phyloP scores from a whole-genome alignment of 352 stramenopile species.

The Phytophthora vignae region DNA sequence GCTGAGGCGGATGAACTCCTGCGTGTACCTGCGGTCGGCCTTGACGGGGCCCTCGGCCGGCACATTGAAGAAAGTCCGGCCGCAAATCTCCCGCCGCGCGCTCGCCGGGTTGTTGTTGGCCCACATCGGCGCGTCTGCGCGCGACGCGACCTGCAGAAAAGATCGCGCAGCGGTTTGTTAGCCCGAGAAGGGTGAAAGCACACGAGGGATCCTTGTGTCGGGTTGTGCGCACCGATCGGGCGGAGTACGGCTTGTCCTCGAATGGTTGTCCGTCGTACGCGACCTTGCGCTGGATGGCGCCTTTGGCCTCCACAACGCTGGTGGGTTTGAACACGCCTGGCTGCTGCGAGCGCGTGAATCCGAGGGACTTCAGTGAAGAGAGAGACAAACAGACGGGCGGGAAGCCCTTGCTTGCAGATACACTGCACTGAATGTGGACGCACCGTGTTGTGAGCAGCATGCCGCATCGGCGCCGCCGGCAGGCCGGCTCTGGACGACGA shows the following conservation, averaged over 20 bases:
- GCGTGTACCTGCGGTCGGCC: conserved; percentile 69
- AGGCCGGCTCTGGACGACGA: conserved; percentile 14
- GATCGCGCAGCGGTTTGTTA: conserved; percentile 19
- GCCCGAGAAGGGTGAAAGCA: neutral
- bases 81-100: conserved; percentile 56
- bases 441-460: conserved; percentile 15
- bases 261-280: conserved; percentile 66
- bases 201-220: conserved; percentile 2
- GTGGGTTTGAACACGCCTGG: conserved; percentile 55
- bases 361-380: conserved; percentile 1
- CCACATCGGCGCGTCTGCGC: conserved; percentile 52
- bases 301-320: conserved; percentile 60
- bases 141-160: conserved; percentile 27
- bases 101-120: conserved; percentile 53
- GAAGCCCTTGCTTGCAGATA: neutral
- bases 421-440: conserved; percentile 3
- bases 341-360: conserved; percentile 25
- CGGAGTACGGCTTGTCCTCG: conserved; percentile 38
- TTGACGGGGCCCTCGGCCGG: conserved; percentile 58
- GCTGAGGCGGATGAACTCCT: conserved; percentile 68
- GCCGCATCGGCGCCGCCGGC: neutral
- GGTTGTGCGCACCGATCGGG: conserved; percentile 46
- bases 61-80: conserved; percentile 53
- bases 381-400: conserved; percentile 10
- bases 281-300: conserved; percentile 59